Base-by-base conservation (phyloP, 257 asterid genomes). In the Linderniella brevidens region DNA sequence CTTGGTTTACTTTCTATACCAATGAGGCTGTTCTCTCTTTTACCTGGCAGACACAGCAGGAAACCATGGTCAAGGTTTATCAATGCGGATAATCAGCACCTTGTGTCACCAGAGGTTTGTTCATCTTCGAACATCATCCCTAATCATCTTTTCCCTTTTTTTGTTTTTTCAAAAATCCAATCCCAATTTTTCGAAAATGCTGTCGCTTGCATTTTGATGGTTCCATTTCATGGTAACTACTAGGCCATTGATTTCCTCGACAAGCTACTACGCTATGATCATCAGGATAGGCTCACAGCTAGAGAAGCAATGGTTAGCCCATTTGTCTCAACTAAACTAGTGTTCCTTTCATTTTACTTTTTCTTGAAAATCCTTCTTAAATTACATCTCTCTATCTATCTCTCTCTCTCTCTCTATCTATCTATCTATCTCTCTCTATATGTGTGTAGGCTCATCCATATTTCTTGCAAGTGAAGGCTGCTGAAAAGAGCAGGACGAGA, bases 251-350 rank as follows among this genome's bases (percentile, higher is more conserved):
- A 90, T 69, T 81, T 76, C 74, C 93, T 85, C 7, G 98, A 85
- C 71, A 85, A 81, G 71, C 94, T 85, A 62, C 75, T 90, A 57
- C 92, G 92, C 37, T 90, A 81, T 46, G 93, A 90, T 63, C 98
- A 90, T 70, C 96, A 84, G 62, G 86, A 76, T 61, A 71, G 98
- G 73, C 81, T 90, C 44, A 81, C 96, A 3, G 94, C 98, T 56
- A 81, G 56, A 66, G 98, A 90, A 62, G 96, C 94, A 55, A 82
- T 86, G 94, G 96, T 82, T 72, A 43, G 37, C 19, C 48, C 37
- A 36, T 3, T 36, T 0, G 42, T 37, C 42, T 55, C 17, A 46
- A 17, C 36, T 11, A 40, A 41, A 13, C 32, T 50, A 19, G n/a
- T 18, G 59, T 60, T 18, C 45, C 38, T 11, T 9, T 39, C 9